Evolutionary conservation across 2,329 filamentous ascomycete genomes (phyloP).

Genomic region (Diaporthe caulivora): DNA sequence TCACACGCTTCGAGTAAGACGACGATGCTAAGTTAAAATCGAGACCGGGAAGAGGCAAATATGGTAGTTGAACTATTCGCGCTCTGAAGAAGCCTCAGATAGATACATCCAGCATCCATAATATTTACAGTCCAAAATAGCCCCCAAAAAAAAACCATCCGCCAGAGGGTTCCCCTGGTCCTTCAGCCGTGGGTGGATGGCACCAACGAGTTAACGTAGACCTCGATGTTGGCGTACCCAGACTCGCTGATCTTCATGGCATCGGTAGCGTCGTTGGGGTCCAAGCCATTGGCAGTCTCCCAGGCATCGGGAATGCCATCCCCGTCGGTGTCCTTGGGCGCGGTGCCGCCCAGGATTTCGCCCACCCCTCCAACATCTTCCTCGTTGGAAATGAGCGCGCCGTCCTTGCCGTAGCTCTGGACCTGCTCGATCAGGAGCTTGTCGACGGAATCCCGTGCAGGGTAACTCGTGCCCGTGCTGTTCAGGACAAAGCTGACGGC

Average conservation of each 20-base stretch:
- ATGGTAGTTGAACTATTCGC: background rate
- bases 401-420: slow-evolving; percentile 57
- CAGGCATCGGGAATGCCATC: slow-evolving; percentile 64
- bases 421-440: slow-evolving; percentile 56
- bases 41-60: background rate
- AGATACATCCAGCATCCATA: background rate
- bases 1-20: background rate
- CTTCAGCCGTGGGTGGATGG: slow-evolving; percentile 5
- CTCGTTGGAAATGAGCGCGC: slow-evolving; percentile 61
- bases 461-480: slow-evolving; percentile 55
- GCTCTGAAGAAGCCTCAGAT: background rate
- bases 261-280: slow-evolving; percentile 54
- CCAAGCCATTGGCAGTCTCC: slow-evolving; percentile 57
- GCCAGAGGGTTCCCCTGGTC: background rate
- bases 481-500: slow-evolving; percentile 56
- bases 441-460: slow-evolving; percentile 59
- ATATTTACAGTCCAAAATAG: slow-evolving; percentile 12
- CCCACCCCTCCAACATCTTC: slow-evolving; percentile 56
- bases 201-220: slow-evolving; percentile 63
- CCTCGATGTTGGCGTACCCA: slow-evolving; percentile 61
- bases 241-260: slow-evolving; percentile 55
- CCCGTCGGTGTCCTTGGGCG: slow-evolving; percentile 58
- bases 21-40: no score
- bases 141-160: background rate
- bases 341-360: slow-evolving; percentile 52